Percentiles rank a stretch among this genome's conserved stretches.
Conservation (phyloP, 306 rosid genomes). For the Rosa persica region DNA sequence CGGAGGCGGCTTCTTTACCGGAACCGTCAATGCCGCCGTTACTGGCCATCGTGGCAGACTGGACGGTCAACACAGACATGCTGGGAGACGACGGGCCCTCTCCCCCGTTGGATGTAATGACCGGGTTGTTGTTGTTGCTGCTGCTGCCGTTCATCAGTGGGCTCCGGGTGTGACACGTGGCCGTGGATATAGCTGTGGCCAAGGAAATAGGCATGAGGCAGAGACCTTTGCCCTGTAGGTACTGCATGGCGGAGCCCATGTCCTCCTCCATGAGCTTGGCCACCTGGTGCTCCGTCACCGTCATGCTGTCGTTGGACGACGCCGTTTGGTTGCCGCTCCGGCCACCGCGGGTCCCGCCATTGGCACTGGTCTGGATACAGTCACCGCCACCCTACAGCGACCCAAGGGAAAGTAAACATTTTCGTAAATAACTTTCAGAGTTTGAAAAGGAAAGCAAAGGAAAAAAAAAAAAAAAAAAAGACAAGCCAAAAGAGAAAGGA, state of each 20-base stretch:
- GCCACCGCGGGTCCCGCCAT: conserved; percentile 26
- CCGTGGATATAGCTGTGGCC: conserved; percentile 84
- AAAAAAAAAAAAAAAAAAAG: conserved; percentile 12
- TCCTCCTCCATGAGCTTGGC: conserved; percentile 94
- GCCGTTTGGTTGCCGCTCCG: conserved; percentile 43
- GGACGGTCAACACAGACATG: conserved; percentile 76
- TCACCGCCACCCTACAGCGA: conserved; percentile 69
- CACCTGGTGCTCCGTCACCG: conserved; percentile 92
- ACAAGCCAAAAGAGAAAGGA: not conserved
- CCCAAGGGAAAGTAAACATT: conserved; percentile 16
- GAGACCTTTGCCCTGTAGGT: conserved; percentile 91
- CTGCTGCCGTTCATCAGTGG: conserved; percentile 30
- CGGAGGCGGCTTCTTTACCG: conserved; percentile 70
- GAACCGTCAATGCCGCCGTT: conserved; percentile 45
- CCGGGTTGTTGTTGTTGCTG: conserved; percentile 10
- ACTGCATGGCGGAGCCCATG: conserved; percentile 99
- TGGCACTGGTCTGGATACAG: conserved; percentile 50
- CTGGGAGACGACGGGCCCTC: conserved; percentile 89
- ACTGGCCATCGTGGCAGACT: conserved; percentile 49
- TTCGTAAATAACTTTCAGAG: conserved; percentile 1
- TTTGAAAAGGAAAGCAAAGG: conserved; percentile 1
- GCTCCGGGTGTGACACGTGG: conserved; percentile 78
- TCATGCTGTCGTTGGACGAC: conserved; percentile 61
- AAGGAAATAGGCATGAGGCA: conserved; percentile 98
- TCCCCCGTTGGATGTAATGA: conserved; percentile 47